Evolutionary conservation across 805 yeast genomes (phyloP).

Genomic region (Candida parachauliodes): DNA sequence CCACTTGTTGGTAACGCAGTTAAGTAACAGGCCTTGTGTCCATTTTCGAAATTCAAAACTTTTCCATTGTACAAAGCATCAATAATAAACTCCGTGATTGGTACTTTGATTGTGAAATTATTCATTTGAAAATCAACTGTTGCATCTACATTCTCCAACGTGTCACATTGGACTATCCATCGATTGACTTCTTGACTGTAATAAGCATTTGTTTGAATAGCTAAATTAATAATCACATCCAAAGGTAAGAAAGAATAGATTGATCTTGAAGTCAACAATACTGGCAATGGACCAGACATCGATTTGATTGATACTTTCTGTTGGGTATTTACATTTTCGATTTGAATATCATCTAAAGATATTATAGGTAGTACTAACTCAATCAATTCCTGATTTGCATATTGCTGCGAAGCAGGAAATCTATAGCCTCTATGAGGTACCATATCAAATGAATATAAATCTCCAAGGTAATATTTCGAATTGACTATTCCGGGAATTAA

Average conservation of each 20-base stretch:
- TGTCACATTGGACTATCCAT: constrained; percentile 64
- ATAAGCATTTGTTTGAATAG: constrained; percentile 67
- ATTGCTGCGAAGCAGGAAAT: constrained; percentile 31
- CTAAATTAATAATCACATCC: constrained; percentile 53
- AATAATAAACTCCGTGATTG: constrained; percentile 45
- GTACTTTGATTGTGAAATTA: constrained; percentile 45
- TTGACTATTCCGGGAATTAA: constrained; percentile 61
- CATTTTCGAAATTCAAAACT: constrained; percentile 48
- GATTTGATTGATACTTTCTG: constrained; percentile 29
- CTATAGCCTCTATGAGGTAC: constrained; percentile 46
- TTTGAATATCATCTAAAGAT: constrained; percentile 20
- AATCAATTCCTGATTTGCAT: constrained; percentile 12
- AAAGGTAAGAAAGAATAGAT: constrained; percentile 51
- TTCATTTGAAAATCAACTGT: constrained; percentile 52
- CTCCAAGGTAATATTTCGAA: constrained; percentile 41
- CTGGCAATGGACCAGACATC: constrained; percentile 41
- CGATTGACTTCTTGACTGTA: constrained; percentile 43
- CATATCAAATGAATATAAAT: constrained; percentile 46
- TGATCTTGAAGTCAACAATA: constrained; percentile 55
- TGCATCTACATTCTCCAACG: constrained; percentile 45
- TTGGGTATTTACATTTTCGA: constrained; percentile 34
- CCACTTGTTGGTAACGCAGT: constrained; percentile 45
- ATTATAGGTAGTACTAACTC: constrained; percentile 27
- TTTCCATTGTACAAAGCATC: constrained; percentile 32
- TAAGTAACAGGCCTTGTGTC: constrained; percentile 55